Evolutionary conservation across 257 asterid genomes (phyloP).

Genomic region (Solanum appendiculatum): DNA sequence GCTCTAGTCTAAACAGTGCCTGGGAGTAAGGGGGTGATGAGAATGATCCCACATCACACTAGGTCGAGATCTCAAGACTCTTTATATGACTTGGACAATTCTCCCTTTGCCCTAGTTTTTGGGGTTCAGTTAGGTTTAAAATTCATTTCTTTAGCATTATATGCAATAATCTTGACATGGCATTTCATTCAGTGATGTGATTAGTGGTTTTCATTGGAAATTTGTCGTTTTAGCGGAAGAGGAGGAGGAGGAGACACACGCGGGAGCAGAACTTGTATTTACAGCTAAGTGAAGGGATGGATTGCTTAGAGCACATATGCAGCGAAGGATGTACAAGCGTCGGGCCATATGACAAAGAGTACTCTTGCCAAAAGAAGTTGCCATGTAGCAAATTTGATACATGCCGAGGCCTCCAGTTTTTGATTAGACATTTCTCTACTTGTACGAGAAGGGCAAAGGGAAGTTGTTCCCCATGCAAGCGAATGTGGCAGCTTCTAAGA

Average conservation of each 20-base stretch:
- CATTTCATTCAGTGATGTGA: not conserved
- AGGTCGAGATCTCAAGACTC: too few species aligned
- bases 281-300: constrained; percentile 84
- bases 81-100: too few species aligned
- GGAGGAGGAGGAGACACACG: constrained; percentile 43
- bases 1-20: too few species aligned
- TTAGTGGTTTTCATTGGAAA: not conserved
- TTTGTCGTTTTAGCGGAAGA: constrained; percentile 45
- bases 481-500: constrained; percentile 86
- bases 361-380: constrained; percentile 31
- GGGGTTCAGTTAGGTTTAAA: too few species aligned
- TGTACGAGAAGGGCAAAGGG: constrained; percentile 68
- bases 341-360: constrained; percentile 52
- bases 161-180: not conserved
- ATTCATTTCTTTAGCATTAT: too few species aligned
- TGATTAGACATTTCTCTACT: constrained; percentile 60
- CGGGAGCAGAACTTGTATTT: constrained; percentile 48
- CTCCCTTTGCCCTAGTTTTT: too few species aligned
- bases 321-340: constrained; percentile 77
- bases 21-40: too few species aligned
- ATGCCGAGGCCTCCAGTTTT: constrained; percentile 74
- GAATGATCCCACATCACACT: too few species aligned
- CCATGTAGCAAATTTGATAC: constrained; percentile 79
- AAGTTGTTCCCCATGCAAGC: constrained; percentile 62
- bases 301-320: constrained; percentile 74